Evolutionary conservation across 2,329 filamentous ascomycete species (phyloP).

Genomic region (Graphilbum fragrans): DNA sequence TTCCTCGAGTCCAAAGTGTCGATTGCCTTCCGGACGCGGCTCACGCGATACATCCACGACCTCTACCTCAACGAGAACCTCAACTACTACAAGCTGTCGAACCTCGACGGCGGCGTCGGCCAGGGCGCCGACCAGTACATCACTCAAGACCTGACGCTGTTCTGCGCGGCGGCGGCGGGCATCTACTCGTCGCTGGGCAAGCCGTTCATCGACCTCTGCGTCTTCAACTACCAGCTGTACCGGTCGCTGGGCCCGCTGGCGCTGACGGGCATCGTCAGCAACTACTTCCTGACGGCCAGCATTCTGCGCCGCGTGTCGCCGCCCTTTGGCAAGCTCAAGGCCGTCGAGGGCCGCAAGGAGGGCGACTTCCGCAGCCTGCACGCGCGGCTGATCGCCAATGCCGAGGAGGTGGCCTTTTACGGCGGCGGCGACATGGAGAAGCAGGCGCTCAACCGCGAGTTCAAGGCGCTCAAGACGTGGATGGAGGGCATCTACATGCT

Average conservation of each 20-base stretch:
- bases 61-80: slow-evolving; percentile 89
- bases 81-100: slow-evolving; percentile 92
- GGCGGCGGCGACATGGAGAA: slow-evolving; percentile 93
- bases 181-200: slow-evolving; percentile 97
- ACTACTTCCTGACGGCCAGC: slow-evolving; percentile 89
- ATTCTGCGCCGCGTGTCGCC: slow-evolving; percentile 80
- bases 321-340: slow-evolving; percentile 93
- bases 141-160: slow-evolving; percentile 89
- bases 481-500: slow-evolving; percentile 98
- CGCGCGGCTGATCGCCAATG: slow-evolving; percentile 86
- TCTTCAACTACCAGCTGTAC: slow-evolving; percentile 97
- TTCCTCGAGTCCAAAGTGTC: slow-evolving; percentile 96
- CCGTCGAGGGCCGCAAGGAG: slow-evolving; percentile 87
- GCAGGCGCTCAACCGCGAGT: slow-evolving; percentile 80
- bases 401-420: slow-evolving; percentile 96
- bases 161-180: slow-evolving; percentile 84
- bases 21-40: slow-evolving; percentile 88
- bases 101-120: slow-evolving; percentile 84
- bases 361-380: slow-evolving; percentile 90
- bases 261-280: slow-evolving; percentile 72
- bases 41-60: slow-evolving; percentile 95
- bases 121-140: slow-evolving; percentile 94
- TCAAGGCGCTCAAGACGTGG: slow-evolving; percentile 85
- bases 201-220: slow-evolving; percentile 88
- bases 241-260: slow-evolving; percentile 82